Evolutionary conservation across 371 early-diverging fungal species (phyloP).

Genomic region (Haplosporangium sp.): DNA sequence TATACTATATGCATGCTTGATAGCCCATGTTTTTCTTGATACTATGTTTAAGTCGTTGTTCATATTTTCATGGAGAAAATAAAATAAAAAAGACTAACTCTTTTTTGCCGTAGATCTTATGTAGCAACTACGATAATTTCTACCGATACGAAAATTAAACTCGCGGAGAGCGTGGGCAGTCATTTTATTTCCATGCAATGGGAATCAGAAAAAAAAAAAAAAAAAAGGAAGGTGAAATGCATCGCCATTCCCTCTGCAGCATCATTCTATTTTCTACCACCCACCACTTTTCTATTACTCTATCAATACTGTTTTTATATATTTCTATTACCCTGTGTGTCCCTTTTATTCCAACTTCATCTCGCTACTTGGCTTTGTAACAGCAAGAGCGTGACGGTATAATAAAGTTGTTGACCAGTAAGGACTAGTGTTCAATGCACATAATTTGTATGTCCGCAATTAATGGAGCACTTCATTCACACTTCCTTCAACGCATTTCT

Average conservation of each 20-base stretch:
- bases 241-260: too few relatives aligned
- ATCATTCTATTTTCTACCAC: neutral
- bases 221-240: too few relatives aligned
- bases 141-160: too few relatives aligned
- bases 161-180: neutral
- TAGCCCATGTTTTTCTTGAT: too few relatives aligned
- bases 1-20: too few relatives aligned
- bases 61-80: too few relatives aligned
- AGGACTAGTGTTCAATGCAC: conserved; percentile 1
- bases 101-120: too few relatives aligned
- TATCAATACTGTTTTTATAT: conserved; percentile 1
- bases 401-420: conserved; percentile 4
- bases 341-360: neutral
- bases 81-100: too few relatives aligned
- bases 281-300: neutral
- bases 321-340: neutral
- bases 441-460: neutral
- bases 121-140: too few relatives aligned
- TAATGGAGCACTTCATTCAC: neutral
- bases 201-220: too few relatives aligned
- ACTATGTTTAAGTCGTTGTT: too few relatives aligned
- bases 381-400: neutral
- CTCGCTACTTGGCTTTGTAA: neutral
- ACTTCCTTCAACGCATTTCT: neutral
- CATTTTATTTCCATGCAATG: neutral